Conservation (phyloP, 306 rosid genomes). For the Pterocarpus macrocarpus region DNA sequence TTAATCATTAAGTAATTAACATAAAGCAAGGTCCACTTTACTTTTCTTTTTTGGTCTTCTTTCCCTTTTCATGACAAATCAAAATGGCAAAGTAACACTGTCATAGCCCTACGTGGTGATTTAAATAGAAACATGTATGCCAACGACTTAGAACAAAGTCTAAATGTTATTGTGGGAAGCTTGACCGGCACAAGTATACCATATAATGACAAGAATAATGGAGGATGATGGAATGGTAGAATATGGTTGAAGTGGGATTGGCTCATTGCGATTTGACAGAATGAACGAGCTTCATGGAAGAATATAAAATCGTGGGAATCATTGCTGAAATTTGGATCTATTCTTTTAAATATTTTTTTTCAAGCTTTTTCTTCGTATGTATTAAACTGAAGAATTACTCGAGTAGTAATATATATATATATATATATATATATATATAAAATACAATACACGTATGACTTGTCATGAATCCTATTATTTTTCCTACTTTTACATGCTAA, state of each 20-base stretch:
- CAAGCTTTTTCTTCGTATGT: too few relatives aligned
- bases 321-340: too few relatives aligned
- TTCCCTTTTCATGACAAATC: neutral
- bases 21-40: neutral
- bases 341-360: too few relatives aligned
- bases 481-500: too few relatives aligned
- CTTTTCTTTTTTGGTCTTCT: neutral
- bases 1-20: neutral
- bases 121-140: neutral
- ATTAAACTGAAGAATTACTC: too few relatives aligned
- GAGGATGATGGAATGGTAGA: neutral
- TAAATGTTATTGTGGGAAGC: neutral
- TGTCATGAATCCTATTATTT: too few relatives aligned
- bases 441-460: too few relatives aligned
- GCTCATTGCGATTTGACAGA: too few relatives aligned
- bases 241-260: neutral
- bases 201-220: neutral
- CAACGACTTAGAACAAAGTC: neutral
- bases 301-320: too few relatives aligned
- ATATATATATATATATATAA: too few relatives aligned
- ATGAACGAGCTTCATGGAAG: too few relatives aligned
- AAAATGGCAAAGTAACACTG: neutral
- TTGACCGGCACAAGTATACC: neutral
- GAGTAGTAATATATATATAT: too few relatives aligned
- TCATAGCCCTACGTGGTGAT: neutral